Base-by-base conservation (phyloP, 768 basidiomycete species). In the Lentinula sp. region DNA sequence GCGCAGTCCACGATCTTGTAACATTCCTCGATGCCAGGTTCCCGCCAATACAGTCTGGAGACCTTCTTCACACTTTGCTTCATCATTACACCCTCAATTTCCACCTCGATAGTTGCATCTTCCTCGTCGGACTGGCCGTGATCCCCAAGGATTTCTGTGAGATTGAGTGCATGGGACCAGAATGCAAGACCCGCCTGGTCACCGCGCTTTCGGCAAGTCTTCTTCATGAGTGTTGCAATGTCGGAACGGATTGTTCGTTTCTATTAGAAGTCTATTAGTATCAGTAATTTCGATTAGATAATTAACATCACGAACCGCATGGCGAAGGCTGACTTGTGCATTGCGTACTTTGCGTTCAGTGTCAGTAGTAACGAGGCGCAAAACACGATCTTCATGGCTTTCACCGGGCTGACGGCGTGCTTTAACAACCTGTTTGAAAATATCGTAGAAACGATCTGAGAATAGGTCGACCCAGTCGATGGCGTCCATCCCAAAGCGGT, bases 81-180 rank as follows among this genome's bases (percentile, higher is more conserved):
- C 33, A 37, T 41, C 54, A 15, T 41, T 18, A 35, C 20, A 35
- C 54, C 54, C 15, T 56, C 33, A 10, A 41, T 41, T 15, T 23
- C 37, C 39, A 56, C 33, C 16, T 37, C 35, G 1, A 32, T 49
- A 36, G 20, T 50, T 36, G 20, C 59, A n/a, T 51, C 59, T 42
- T 60, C 59, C 49, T 60, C 59, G 8, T 60, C 59, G 13, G 59
- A 60, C 59, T 33, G 28, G 32, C 59, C 59, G 13, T 52, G 28
- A 51, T 23, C 33, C 5, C 48, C 59, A 10, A 60, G 28, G 33
- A 41, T 60, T 18, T 42, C 59, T 7, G 50, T 36, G 33, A 46
- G 33, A 4, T 18, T 51, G 9, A 60, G 48, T 23, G 20, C 59
- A 43, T 60, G 39, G 9, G 32, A 33, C 59, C 59, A 60, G 9